Evolutionary conservation across 2,329 filamentous ascomycete species (phyloP).

Genomic region (Xylaria multiplex): DNA sequence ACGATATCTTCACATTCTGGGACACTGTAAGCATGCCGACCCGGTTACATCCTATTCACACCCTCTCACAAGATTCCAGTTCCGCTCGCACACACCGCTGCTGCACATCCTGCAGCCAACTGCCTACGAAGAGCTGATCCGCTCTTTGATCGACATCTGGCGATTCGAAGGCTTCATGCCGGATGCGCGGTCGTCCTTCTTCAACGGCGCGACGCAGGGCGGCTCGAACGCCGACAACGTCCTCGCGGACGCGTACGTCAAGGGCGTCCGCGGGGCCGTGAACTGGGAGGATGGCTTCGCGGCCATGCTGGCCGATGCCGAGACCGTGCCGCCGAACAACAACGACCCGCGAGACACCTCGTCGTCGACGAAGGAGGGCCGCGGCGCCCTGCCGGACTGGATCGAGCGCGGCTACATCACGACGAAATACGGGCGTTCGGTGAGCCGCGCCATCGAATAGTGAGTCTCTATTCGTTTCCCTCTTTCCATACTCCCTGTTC

Average conservation of each 20-base stretch:
- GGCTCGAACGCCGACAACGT: slow-evolving; percentile 78
- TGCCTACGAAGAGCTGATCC: slow-evolving; percentile 72
- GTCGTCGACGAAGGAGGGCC: slow-evolving; percentile 72
- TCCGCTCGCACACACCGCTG: slow-evolving; percentile 72
- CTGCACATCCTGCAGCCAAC: slow-evolving; percentile 72
- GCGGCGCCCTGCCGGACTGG: slow-evolving; percentile 77
- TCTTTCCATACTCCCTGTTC: too few relatives aligned
- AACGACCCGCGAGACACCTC: slow-evolving; percentile 65
- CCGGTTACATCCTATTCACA: not conserved
- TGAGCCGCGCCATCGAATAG: slow-evolving; percentile 74
- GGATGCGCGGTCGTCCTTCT: slow-evolving; percentile 74
- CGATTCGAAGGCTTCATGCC: slow-evolving; percentile 71
- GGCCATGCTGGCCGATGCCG: slow-evolving; percentile 74
- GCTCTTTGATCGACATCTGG: slow-evolving; percentile 75
- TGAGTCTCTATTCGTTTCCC: slow-evolving; percentile 38
- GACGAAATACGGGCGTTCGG: slow-evolving; percentile 67
- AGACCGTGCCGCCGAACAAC: slow-evolving; percentile 69
- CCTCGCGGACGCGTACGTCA: slow-evolving; percentile 76
- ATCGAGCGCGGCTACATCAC: slow-evolving; percentile 72
- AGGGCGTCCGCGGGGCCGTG: slow-evolving; percentile 70
- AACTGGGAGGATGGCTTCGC: slow-evolving; percentile 72
- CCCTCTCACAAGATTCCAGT: slow-evolving; percentile 50
- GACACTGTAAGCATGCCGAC: slow-evolving; percentile 52
- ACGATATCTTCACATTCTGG: slow-evolving; percentile 78
- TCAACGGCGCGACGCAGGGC: slow-evolving; percentile 74